Evolutionary conservation across 768 basidiomycete genomes (phyloP).

Genomic region (Psilocybe sp.): DNA sequence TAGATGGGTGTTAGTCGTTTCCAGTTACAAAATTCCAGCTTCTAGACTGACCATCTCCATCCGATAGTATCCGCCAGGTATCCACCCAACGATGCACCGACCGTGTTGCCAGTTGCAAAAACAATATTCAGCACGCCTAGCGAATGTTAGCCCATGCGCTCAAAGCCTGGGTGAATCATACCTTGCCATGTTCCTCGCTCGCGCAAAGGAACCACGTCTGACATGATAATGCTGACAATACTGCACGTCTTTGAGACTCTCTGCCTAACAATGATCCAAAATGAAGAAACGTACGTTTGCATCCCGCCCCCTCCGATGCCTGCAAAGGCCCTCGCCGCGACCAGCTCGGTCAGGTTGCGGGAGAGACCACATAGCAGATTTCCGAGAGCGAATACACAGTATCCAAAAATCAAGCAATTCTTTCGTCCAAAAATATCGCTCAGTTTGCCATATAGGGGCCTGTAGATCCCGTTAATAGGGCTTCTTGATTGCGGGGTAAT

Average conservation of each 20-base stretch:
- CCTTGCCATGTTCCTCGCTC: slow-evolving; percentile 73
- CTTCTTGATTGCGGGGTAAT: background rate
- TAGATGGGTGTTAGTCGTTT: slow-evolving; percentile 11
- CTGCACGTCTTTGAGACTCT: slow-evolving; percentile 24
- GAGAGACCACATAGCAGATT: slow-evolving; percentile 53
- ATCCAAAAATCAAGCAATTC: slow-evolving; percentile 52
- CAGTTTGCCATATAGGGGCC: slow-evolving; percentile 62
- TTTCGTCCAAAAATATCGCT: slow-evolving; percentile 69
- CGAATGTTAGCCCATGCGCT: background rate
- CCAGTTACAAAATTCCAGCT: too few species aligned
- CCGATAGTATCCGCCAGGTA: slow-evolving; percentile 61
- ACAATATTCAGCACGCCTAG: slow-evolving; percentile 58
- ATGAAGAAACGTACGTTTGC: slow-evolving; percentile 44
- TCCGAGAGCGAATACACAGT: slow-evolving; percentile 51
- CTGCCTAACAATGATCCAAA: background rate
- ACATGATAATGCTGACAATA: slow-evolving; percentile 62
- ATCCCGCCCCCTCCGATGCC: slow-evolving; percentile 65
- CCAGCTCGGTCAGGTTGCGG: slow-evolving; percentile 50
- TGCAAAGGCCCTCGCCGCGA: slow-evolving; percentile 50
- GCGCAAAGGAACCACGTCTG: slow-evolving; percentile 61
- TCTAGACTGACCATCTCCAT: slow-evolving; percentile 53
- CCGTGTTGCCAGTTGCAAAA: slow-evolving; percentile 53
- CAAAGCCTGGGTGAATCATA: slow-evolving; percentile 6
- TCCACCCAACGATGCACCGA: slow-evolving; percentile 64
- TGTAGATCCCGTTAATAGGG: slow-evolving; percentile 15